Evolutionary conservation across 306 rosid genomes (phyloP).

Genomic region (Cucumis melo): DNA sequence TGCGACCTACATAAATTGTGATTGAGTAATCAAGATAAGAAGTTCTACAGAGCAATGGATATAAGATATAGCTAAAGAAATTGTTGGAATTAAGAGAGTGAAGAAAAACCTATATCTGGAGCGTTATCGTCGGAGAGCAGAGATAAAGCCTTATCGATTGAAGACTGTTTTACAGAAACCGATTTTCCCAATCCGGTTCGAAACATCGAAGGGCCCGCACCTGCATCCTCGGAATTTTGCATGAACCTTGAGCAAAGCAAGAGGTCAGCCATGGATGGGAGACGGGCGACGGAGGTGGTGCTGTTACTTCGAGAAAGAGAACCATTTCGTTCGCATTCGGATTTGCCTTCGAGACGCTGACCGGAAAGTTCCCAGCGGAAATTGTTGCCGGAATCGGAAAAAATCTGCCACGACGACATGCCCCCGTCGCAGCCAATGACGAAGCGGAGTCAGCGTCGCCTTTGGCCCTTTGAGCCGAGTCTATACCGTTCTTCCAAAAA

Average conservation of each 20-base stretch:
- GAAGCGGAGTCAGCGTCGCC: neutral
- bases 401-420: constrained; percentile 35
- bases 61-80: neutral
- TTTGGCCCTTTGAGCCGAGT: neutral
- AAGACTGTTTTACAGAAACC: constrained; percentile 30
- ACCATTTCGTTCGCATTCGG: neutral
- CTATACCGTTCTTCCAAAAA: too few relatives aligned
- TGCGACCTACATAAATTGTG: neutral
- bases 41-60: neutral
- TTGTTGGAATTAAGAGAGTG: neutral
- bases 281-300: constrained; percentile 9
- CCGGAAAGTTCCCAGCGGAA: constrained; percentile 24
- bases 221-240: constrained; percentile 14
- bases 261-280: constrained; percentile 42
- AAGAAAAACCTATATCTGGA: constrained; percentile 6
- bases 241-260: constrained; percentile 29
- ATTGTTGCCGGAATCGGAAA: constrained; percentile 10
- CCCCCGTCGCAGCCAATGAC: neutral
- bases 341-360: constrained; percentile 1
- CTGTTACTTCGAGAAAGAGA: neutral
- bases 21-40: neutral
- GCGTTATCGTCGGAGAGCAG: constrained; percentile 19
- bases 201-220: constrained; percentile 22
- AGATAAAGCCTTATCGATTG: constrained; percentile 31
- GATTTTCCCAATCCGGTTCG: constrained; percentile 33